Evolutionary conservation across 2,329 filamentous ascomycete species (phyloP).

Genomic region (Harringtonia lauricola): DNA sequence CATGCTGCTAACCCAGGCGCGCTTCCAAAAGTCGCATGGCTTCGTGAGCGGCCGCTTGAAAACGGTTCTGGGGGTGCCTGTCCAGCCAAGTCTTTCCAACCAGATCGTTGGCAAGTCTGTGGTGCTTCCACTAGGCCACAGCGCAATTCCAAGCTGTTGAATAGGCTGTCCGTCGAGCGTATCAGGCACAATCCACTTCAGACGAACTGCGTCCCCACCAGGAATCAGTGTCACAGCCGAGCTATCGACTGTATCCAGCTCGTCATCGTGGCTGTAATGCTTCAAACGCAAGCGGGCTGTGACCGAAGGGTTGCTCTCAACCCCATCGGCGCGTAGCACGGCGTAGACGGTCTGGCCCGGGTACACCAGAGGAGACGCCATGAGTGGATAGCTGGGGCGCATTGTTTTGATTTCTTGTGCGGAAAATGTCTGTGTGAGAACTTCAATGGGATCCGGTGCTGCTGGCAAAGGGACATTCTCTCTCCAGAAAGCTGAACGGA

Average conservation of each 20-base stretch:
- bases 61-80: constrained; percentile 9
- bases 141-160: constrained; percentile 15
- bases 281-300: constrained; percentile 8
- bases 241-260: constrained; percentile 4
- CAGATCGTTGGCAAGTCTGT: constrained; percentile 8
- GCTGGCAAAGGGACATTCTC: too few species aligned
- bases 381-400: constrained; percentile 13
- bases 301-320: background rate
- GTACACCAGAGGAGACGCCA: constrained; percentile 17
- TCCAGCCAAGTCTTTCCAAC: constrained; percentile 14
- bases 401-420: constrained; percentile 13
- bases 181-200: constrained; percentile 15
- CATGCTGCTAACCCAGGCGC: constrained; percentile 17
- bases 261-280: constrained; percentile 9
- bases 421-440: constrained; percentile 17
- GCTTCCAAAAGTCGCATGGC: constrained; percentile 15
- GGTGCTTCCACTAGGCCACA: background rate
- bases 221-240: constrained; percentile 1
- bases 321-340: constrained; percentile 2
- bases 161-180: constrained; percentile 14
- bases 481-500: background rate
- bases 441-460: constrained; percentile 4
- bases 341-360: constrained; percentile 16
- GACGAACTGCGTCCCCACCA: background rate
- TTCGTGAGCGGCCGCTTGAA: constrained; percentile 3